A percentile compares a stretch with the other conserved stretches of the same genome.
phyloP scores from a whole-genome alignment of 306 rosid species.

The Ziziphus jujuba region DNA sequence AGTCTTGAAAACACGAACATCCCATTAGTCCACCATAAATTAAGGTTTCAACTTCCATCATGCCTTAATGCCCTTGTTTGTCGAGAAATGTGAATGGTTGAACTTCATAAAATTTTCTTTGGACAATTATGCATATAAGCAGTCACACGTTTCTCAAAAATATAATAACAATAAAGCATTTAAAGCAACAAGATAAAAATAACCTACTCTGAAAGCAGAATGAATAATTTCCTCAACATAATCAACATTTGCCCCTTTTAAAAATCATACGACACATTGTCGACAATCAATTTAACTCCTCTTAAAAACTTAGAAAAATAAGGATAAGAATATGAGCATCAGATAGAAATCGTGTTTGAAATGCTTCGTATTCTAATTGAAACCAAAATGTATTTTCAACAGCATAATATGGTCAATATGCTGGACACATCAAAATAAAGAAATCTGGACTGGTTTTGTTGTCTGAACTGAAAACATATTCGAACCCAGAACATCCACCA shows the following conservation, averaged over 20 bases:
- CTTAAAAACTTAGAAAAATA: constrained; percentile 58
- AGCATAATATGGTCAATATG: no score
- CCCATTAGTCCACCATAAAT: no score
- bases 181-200: background rate
- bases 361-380: background rate
- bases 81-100: no score
- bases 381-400: background rate
- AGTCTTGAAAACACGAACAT: background rate
- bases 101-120: no score
- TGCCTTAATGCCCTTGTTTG: no score
- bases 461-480: constrained; percentile 80
- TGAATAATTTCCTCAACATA: constrained; percentile 94
- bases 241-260: constrained; percentile 96
- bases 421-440: background rate
- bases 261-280: constrained; percentile 78
- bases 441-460: constrained; percentile 67
- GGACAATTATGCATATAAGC: no score
- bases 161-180: no score
- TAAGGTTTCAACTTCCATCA: no score
- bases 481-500: constrained; percentile 99
- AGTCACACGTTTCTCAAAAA: no score
- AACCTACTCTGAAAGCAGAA: constrained; percentile 81
- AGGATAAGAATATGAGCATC: background rate
- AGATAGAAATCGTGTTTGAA: background rate
- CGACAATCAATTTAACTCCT: constrained; percentile 68